Evolutionary conservation across 2,329 filamentous ascomycete species (phyloP).

Genomic region (Exophiala lecanii-corni): DNA sequence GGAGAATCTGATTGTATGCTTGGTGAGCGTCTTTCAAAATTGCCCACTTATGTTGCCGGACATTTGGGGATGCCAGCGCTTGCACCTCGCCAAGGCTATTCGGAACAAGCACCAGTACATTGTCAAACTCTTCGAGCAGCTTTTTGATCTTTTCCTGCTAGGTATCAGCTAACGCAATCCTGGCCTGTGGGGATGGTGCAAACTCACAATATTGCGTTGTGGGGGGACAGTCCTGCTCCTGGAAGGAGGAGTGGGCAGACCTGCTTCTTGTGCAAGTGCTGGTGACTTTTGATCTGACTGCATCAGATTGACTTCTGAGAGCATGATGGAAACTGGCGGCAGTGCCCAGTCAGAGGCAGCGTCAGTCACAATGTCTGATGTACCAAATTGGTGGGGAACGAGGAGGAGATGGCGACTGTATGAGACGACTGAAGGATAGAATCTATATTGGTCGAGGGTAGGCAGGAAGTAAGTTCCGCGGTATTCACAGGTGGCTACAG

Average conservation of each 20-base stretch:
- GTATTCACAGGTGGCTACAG: no score
- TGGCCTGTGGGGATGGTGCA: no score
- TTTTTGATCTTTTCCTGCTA: slow-evolving; percentile 15
- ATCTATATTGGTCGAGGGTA: neutral
- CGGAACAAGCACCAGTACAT: slow-evolving; percentile 17
- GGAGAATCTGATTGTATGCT: slow-evolving; percentile 12
- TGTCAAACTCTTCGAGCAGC: slow-evolving; percentile 17
- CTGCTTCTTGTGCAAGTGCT: neutral
- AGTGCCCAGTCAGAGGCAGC: no score
- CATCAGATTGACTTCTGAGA: neutral
- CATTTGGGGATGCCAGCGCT: slow-evolving; percentile 14
- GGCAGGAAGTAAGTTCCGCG: no score
- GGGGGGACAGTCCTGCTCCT: neutral
- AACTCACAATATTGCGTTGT: neutral
- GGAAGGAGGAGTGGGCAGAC: neutral
- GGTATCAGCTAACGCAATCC: neutral
- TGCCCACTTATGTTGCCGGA: slow-evolving; percentile 10
- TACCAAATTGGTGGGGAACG: neutral
- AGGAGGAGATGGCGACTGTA: no score
- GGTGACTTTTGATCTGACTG: neutral
- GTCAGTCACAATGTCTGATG: no score
- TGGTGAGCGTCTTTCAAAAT: slow-evolving; percentile 16
- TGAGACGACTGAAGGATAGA: neutral
- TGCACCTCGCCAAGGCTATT: slow-evolving; percentile 13
- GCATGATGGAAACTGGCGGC: neutral